Percentiles rank a stretch among this genome's conserved stretches.
Conservation (phyloP, 2,329 filamentous ascomycete species). For the Gyromitra esculenta region DNA sequence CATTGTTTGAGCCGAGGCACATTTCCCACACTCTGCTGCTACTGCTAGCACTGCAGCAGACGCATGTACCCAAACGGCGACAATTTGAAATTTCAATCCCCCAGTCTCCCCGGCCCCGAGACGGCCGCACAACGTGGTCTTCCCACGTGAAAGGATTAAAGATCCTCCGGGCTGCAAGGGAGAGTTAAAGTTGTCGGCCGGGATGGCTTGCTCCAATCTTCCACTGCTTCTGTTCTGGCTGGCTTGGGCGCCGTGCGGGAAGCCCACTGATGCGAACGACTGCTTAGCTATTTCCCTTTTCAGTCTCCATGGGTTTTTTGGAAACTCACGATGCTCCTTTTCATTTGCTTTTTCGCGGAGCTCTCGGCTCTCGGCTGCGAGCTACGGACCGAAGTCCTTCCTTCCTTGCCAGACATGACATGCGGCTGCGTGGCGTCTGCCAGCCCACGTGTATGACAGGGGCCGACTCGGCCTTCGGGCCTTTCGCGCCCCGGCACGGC, state of each 20-base stretch:
- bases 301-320: not conserved
- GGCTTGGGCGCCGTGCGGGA: not conserved
- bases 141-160: slow-evolving; percentile 20
- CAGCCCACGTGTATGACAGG: not conserved
- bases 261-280: not conserved
- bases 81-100: not conserved
- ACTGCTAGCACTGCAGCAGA: no score
- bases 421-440: not conserved
- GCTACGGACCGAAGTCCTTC: not conserved
- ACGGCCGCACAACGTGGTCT: not conserved
- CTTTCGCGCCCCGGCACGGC: not conserved
- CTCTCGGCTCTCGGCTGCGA: slow-evolving; percentile 2
- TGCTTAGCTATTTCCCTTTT: not conserved
- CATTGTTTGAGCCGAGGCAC: slow-evolving; percentile 1
- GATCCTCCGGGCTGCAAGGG: slow-evolving; percentile 27
- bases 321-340: not conserved
- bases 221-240: not conserved
- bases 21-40: not conserved
- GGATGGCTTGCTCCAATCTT: not conserved
- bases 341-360: not conserved
- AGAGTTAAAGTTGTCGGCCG: slow-evolving; percentile 7
- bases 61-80: not conserved
- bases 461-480: not conserved
- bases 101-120: not conserved
- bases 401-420: not conserved